A percentile compares a stretch with the other conserved stretches of the same genome.
Evolutionary conservation across 2,329 filamentous ascomycete genomes (phyloP).

Genomic region (Pleoardoris graminearum): DNA sequence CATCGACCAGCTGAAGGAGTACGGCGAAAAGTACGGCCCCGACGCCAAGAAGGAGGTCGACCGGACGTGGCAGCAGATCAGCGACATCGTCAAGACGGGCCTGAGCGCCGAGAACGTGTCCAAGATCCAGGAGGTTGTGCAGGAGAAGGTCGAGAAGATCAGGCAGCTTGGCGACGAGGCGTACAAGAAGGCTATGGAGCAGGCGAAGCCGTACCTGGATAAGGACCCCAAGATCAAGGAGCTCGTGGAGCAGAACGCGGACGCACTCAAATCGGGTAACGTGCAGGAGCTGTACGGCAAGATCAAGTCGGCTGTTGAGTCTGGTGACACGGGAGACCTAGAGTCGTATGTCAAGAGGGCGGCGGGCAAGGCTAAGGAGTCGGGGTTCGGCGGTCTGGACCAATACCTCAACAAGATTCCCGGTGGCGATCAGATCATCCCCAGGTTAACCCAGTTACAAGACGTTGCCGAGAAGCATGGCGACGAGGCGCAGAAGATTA

Average conservation of each 20-base stretch:
- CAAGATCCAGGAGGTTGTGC: constrained; percentile 62
- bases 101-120: constrained; percentile 59
- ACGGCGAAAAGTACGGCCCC: constrained; percentile 71
- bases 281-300: constrained; percentile 65
- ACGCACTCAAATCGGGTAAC: constrained; percentile 69
- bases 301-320: constrained; percentile 63
- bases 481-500: constrained; percentile 68
- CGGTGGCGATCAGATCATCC: constrained; percentile 64
- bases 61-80: constrained; percentile 69
- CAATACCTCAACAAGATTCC: constrained; percentile 69
- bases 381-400: constrained; percentile 56
- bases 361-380: constrained; percentile 62
- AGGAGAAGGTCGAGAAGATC: constrained; percentile 71
- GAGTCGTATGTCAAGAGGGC: constrained; percentile 64
- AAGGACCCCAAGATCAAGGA: constrained; percentile 78
- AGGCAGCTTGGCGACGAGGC: constrained; percentile 70
- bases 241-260: constrained; percentile 70
- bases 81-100: constrained; percentile 65
- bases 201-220: constrained; percentile 72
- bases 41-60: constrained; percentile 78
- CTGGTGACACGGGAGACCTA: constrained; percentile 62
- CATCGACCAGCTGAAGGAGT: constrained; percentile 68
- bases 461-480: constrained; percentile 69
- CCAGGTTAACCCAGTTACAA: constrained; percentile 67
- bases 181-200: constrained; percentile 71